Conservation (phyloP, 805 yeast species). For the Huiozyma sinensis region DNA sequence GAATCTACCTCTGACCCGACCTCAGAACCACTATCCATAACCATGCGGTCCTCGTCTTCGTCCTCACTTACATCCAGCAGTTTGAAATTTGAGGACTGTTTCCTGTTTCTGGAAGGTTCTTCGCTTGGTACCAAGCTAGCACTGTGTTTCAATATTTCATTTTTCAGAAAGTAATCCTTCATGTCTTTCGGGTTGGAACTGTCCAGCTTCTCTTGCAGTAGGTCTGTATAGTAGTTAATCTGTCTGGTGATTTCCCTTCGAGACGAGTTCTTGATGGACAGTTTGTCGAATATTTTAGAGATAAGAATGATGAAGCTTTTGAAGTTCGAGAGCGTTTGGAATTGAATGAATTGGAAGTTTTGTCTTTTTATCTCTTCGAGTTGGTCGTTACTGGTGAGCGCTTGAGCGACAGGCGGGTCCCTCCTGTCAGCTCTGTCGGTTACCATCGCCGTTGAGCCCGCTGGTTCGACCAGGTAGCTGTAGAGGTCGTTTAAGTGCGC, state of each 20-base stretch:
- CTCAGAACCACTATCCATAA: conserved; percentile 6
- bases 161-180: conserved; percentile 9
- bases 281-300: conserved; percentile 19
- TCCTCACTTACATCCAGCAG: conserved; percentile 4
- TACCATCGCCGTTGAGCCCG: background rate
- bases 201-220: conserved; percentile 13
- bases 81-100: conserved; percentile 1
- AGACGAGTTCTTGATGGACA: conserved; percentile 22
- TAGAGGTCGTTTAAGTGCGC: conserved; percentile 4
- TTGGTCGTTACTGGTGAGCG: background rate
- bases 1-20: conserved; percentile 5
- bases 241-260: conserved; percentile 17
- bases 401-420: background rate
- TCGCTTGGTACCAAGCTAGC: background rate
- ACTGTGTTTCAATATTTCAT: conserved; percentile 6
- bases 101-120: background rate
- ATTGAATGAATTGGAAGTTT: conserved; percentile 18
- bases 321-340: conserved; percentile 21
- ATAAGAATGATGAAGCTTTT: conserved; percentile 16
- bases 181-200: conserved; percentile 15
- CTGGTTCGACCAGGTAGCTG: conserved; percentile 1
- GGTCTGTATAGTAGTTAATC: conserved; percentile 15
- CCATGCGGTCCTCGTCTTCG: conserved; percentile 2
- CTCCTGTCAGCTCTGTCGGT: background rate
- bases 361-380: conserved; percentile 5